phyloP scores from a whole-genome alignment of 192 early-diverging fungal genomes.

The Coemansia guatemalensis region DNA sequence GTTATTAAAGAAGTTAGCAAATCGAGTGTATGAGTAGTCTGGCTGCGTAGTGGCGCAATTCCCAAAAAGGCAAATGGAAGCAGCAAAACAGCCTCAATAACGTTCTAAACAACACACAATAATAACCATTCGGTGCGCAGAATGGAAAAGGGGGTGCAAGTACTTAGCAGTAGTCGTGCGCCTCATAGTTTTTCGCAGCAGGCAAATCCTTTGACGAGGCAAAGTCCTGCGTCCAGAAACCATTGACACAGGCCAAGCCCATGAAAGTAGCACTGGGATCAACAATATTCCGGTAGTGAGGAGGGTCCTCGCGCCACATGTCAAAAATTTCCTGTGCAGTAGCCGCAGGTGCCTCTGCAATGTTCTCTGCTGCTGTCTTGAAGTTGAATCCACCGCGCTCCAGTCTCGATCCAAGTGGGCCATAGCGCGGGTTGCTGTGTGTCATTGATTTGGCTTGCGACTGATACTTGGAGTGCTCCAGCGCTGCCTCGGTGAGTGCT shows the following conservation, averaged over 20 bases:
- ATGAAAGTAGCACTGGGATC: slow-evolving; percentile 37
- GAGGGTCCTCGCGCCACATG: slow-evolving; percentile 49
- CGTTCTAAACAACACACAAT: neutral
- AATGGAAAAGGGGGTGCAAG: neutral
- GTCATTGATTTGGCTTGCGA: slow-evolving; percentile 37
- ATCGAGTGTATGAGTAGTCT: neutral
- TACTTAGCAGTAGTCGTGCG: slow-evolving; percentile 29
- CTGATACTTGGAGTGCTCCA: slow-evolving; percentile 54
- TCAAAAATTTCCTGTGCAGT: slow-evolving; percentile 33
- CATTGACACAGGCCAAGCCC: slow-evolving; percentile 47
- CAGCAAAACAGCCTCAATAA: neutral
- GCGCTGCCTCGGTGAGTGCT: slow-evolving; percentile 36
- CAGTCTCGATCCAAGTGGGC: slow-evolving; percentile 33
- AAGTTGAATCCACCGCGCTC: slow-evolving; percentile 28
- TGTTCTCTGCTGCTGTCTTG: slow-evolving; percentile 42
- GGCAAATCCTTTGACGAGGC: slow-evolving; percentile 21
- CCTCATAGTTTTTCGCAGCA: slow-evolving; percentile 8
- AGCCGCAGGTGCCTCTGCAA: slow-evolving; percentile 20
- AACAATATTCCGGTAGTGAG: slow-evolving; percentile 51
- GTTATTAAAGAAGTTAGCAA: neutral
- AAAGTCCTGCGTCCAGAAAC: slow-evolving; percentile 59
- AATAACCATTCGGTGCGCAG: neutral
- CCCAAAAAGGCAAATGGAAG: slow-evolving; percentile 1
- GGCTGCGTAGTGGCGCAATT: neutral
- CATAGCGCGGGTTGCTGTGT: slow-evolving; percentile 39